A percentile compares a stretch with the other conserved stretches of the same genome.
These are phyloP conservation scores for Escallonia rubra DNA, from an alignment of 129 eudicot species.

Conservation along the genomic window DNA sequence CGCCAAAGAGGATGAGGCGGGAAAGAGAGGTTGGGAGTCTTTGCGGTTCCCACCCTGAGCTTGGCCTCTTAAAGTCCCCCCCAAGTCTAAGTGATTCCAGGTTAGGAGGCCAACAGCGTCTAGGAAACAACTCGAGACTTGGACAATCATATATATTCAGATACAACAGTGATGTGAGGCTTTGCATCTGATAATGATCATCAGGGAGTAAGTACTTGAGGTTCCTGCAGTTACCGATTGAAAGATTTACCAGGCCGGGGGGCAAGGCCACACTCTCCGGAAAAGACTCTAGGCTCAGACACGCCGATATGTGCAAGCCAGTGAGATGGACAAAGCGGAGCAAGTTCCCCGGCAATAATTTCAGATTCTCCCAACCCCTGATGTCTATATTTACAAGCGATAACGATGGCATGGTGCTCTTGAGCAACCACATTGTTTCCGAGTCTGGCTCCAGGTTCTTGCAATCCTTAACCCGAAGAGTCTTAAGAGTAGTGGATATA, in stretches of 20 bases:
- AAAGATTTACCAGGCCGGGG: not conserved
- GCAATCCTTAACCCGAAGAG: not conserved
- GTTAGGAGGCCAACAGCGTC: constrained; percentile 18
- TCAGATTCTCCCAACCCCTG: not conserved
- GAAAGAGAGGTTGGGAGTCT: constrained; percentile 14
- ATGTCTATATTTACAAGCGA: not conserved
- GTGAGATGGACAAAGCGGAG: not conserved
- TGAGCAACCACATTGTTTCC: not conserved
- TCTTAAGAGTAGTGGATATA: not conserved
- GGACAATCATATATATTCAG: not conserved
- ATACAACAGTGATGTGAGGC: not conserved
- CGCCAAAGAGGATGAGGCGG: not conserved
- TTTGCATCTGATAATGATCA: not conserved
- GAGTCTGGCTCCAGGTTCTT: not conserved
- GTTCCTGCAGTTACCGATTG: not conserved
- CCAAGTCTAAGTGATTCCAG: not conserved
- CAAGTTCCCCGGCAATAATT: not conserved
- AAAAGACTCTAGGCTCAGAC: constrained; percentile 11
- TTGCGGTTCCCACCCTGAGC: constrained; percentile 13
- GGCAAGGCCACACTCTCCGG: not conserved
- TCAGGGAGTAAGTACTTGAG: not conserved
- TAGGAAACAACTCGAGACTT: constrained; percentile 14
- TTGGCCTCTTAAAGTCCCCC: not conserved
- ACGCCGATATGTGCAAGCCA: not conserved
- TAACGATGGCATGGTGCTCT: not conserved